Evolutionary conservation across 768 basidiomycete genomes (phyloP).

Genomic region (Pleurotus citrinopileatus): DNA sequence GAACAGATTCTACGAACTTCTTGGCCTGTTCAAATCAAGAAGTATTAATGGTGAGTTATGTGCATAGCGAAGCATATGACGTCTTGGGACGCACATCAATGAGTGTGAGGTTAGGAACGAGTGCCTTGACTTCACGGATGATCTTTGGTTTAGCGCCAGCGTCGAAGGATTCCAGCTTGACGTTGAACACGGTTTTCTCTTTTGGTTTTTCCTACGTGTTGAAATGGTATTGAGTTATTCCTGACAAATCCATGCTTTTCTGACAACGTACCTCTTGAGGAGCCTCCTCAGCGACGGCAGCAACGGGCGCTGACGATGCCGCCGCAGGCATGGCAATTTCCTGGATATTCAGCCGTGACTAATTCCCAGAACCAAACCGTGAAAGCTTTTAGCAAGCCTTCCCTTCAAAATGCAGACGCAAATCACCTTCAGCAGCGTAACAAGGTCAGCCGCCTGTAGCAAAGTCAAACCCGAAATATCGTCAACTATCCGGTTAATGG

Average conservation of each 20-base stretch:
- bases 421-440: conserved; percentile 88
- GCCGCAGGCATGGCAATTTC: conserved; percentile 93
- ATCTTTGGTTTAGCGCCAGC: conserved; percentile 91
- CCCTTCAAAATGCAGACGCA: too few species aligned
- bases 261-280: conserved; percentile 61
- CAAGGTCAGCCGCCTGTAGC: conserved; percentile 93
- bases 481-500: conserved; percentile 82
- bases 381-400: too few species aligned
- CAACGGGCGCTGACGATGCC: conserved; percentile 53
- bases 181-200: conserved; percentile 97
- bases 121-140: conserved; percentile 94
- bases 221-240: neutral
- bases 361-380: neutral
- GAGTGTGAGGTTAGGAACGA: conserved; percentile 93
- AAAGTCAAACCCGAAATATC: conserved; percentile 87
- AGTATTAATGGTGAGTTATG: neutral
- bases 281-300: conserved; percentile 57
- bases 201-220: conserved; percentile 82
- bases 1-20: conserved; percentile 96
- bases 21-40: conserved; percentile 67
- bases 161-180: conserved; percentile 94
- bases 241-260: neutral
- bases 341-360: conserved; percentile 94
- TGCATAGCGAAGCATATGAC: conserved; percentile 1
- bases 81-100: conserved; percentile 74